phyloP scores from a whole-genome alignment of 2,329 filamentous ascomycete species.

The Diaporthe capsici region DNA sequence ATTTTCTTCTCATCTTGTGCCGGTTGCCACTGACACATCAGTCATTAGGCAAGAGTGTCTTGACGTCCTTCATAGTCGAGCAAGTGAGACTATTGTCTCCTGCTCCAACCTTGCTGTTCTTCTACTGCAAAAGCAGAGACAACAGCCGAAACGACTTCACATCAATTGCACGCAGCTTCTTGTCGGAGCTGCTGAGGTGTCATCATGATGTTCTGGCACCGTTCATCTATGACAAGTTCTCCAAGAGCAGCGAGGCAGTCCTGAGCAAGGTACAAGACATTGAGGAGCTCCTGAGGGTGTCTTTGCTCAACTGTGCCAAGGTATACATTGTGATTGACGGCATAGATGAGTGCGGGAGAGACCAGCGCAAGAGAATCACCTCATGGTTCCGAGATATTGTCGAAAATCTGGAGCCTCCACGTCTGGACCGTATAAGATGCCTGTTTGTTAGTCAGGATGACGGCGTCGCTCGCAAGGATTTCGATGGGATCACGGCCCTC shows the following conservation, averaged over 20 bases:
- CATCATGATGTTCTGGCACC: constrained; percentile 47
- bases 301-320: constrained; percentile 46
- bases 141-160: constrained; percentile 50
- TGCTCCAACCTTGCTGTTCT: constrained; percentile 49
- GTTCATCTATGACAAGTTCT: constrained; percentile 52
- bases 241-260: constrained; percentile 48
- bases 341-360: constrained; percentile 55
- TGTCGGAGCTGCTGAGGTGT: constrained; percentile 52
- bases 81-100: constrained; percentile 42
- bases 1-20: neutral
- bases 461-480: constrained; percentile 47
- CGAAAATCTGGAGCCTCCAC: constrained; percentile 10
- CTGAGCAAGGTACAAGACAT: constrained; percentile 47
- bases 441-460: constrained; percentile 56
- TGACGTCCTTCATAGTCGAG: constrained; percentile 56
- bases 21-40: neutral
- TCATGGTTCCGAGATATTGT: constrained; percentile 46
- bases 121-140: constrained; percentile 56
- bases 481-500: constrained; percentile 46
- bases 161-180: constrained; percentile 50
- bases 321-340: constrained; percentile 57
- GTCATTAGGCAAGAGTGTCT: constrained; percentile 43
- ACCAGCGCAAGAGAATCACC: constrained; percentile 50
- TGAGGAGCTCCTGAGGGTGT: constrained; percentile 50
- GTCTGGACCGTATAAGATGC: constrained; percentile 45